phyloP scores from a whole-genome alignment of 78 protist genomes.

The Dictyostelium purpureum region DNA sequence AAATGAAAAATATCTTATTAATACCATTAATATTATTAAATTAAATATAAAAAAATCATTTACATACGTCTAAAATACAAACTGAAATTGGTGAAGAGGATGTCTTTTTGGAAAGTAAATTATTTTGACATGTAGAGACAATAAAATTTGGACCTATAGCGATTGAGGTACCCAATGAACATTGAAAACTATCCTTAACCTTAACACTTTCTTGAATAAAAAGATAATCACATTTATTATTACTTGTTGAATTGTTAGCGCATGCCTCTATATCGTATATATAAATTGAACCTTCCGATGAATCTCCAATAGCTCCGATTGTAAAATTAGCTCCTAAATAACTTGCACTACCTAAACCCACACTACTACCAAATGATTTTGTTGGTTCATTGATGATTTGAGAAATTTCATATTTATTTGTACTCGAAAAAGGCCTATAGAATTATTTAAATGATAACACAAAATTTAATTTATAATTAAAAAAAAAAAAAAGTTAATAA shows the following conservation, averaged over 20 bases:
- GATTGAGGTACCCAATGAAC: conserved; percentile 21
- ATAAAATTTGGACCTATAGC: conserved; percentile 55
- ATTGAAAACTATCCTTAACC: conserved; percentile 8
- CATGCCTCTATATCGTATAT: conserved; percentile 30
- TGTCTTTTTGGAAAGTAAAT: conserved; percentile 4
- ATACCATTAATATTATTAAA: background rate
- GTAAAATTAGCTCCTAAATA: background rate
- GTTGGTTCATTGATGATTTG: conserved; percentile 29
- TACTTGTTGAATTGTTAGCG: background rate
- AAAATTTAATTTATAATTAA: background rate
- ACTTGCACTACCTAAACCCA: conserved; percentile 31
- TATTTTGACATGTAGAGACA: conserved; percentile 40
- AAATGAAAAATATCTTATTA: background rate
- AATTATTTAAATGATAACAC: background rate
- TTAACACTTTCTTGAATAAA: conserved; percentile 5
- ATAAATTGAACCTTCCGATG: background rate
- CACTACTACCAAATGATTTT: conserved; percentile 24
- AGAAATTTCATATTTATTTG: conserved; percentile 23
- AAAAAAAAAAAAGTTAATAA: background rate
- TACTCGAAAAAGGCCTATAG: conserved; percentile 31
- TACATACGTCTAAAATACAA: conserved; percentile 59
- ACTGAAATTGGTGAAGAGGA: conserved; percentile 36
- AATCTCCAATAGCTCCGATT: conserved; percentile 46
- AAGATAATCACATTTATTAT: background rate
- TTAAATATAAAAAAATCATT: background rate